These are phyloP conservation scores for Picea sitchensis DNA, from an alignment of 75 land plant genomes.

Conservation along the genomic window DNA sequence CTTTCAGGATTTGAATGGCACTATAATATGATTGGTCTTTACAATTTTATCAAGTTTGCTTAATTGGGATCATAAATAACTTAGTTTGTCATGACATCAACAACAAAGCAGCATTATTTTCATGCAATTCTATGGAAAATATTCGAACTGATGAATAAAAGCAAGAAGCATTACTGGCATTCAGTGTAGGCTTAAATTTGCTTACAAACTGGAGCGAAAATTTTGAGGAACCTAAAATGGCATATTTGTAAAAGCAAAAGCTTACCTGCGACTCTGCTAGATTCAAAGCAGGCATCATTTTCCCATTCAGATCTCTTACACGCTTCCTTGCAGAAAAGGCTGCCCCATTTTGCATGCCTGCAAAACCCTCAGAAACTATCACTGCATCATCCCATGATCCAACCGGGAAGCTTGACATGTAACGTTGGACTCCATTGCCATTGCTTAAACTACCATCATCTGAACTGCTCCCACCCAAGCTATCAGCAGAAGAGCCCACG, in stretches of 20 bases:
- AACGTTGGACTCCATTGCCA: slow-evolving; percentile 23
- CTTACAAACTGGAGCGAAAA: not conserved
- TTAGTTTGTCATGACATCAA: not conserved
- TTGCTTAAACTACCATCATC: slow-evolving; percentile 26
- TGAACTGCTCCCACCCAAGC: slow-evolving; percentile 12
- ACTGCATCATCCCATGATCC: slow-evolving; percentile 48
- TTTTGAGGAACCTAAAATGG: not conserved
- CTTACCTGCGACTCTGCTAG: slow-evolving; percentile 20
- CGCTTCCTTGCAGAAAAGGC: slow-evolving; percentile 20
- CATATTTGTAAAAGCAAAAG: not conserved
- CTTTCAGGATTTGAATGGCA: not conserved
- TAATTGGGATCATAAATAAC: not conserved
- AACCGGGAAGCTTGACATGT: slow-evolving; percentile 25
- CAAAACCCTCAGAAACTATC: slow-evolving; percentile 24
- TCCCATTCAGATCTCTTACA: slow-evolving; percentile 22
- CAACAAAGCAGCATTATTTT: too few relatives aligned
- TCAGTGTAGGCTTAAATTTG: not conserved
- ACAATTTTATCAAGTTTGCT: not conserved
- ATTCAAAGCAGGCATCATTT: slow-evolving; percentile 9
- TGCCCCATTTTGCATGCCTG: not conserved
- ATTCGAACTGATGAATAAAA: too few relatives aligned
- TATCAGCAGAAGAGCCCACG: not conserved
- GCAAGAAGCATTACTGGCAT: not conserved
- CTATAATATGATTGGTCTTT: not conserved
- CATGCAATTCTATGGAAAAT: too few relatives aligned